Conservation (phyloP, 441 rosid species). For the Erodium texanum region DNA sequence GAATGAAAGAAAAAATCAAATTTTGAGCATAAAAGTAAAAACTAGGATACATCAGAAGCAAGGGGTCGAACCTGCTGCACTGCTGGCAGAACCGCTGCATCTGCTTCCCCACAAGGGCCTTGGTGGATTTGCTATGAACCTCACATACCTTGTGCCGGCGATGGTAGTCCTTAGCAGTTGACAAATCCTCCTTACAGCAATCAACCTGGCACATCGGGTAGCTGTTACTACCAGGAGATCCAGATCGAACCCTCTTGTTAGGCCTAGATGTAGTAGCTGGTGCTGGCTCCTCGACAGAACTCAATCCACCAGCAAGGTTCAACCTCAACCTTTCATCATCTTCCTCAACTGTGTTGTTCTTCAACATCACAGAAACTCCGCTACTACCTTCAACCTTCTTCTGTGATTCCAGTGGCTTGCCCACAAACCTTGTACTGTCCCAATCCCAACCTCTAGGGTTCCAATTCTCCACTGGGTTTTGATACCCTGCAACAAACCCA, state of each 20-base stretch:
- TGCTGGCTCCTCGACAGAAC: conserved; percentile 35
- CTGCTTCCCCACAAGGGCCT: conserved; percentile 70
- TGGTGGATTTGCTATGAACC: conserved; percentile 69
- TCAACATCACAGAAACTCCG: conserved; percentile 11
- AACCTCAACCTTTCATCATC: conserved; percentile 50
- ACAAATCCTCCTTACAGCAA: conserved; percentile 64
- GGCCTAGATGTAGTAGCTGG: conserved; percentile 33
- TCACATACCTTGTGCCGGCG: conserved; percentile 88
- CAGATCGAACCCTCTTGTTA: conserved; percentile 58
- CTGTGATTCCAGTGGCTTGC: conserved; percentile 39
- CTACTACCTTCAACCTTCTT: conserved; percentile 16
- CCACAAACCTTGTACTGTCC: conserved; percentile 61
- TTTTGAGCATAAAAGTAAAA: neutral
- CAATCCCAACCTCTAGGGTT: conserved; percentile 67
- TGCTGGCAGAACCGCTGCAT: conserved; percentile 97
- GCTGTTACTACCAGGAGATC: conserved; percentile 55
- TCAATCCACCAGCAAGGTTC: conserved; percentile 59
- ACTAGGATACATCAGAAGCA: neutral
- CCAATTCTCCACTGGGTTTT: conserved; percentile 39
- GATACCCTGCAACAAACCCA: conserved; percentile 5
- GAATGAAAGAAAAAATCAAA: neutral
- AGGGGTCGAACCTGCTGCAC: conserved; percentile 71
- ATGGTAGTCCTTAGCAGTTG: conserved; percentile 76
- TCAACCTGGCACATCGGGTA: conserved; percentile 86
- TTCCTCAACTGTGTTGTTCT: conserved; percentile 20